Conservation (phyloP, 139 green algal species). For the Diplosphaera chodatii region DNA sequence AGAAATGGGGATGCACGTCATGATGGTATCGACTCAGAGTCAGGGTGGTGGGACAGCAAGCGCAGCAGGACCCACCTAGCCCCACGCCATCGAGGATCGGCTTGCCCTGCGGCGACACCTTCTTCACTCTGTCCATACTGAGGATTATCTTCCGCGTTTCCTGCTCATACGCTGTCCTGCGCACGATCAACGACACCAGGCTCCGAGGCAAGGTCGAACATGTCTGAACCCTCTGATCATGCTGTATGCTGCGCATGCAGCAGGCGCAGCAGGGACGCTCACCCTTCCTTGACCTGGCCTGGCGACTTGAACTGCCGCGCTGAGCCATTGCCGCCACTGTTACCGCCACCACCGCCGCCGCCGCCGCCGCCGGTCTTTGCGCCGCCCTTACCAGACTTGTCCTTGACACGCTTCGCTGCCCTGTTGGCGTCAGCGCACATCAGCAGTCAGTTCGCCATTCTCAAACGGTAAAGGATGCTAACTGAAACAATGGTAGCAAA, state of each 20-base stretch:
- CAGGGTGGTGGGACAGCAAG: conserved; percentile 4
- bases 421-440: too few species aligned
- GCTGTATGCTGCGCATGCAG: too few species aligned
- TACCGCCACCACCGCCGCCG: too few species aligned
- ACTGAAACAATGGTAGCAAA: too few species aligned
- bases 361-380: background rate
- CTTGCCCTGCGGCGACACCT: conserved; percentile 66
- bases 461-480: too few species aligned
- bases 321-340: background rate
- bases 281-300: conserved; percentile 12
- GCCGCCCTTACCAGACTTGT: background rate
- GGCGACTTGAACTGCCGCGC: conserved; percentile 3
- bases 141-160: conserved; percentile 83
- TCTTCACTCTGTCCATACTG: conserved; percentile 36
- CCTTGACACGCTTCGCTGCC: background rate
- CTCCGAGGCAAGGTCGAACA: background rate
- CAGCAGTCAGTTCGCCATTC: too few species aligned
- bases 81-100: conserved; percentile 80
- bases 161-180: conserved; percentile 56
- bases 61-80: conserved; percentile 60
- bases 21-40: too few species aligned
- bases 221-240: background rate
- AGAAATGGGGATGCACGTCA: too few species aligned
- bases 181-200: background rate
- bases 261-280: background rate